Percentiles rank a stretch among this genome's conserved stretches.
Conservation (phyloP, 768 basidiomycete species). For the Dioszegia hungarica region DNA sequence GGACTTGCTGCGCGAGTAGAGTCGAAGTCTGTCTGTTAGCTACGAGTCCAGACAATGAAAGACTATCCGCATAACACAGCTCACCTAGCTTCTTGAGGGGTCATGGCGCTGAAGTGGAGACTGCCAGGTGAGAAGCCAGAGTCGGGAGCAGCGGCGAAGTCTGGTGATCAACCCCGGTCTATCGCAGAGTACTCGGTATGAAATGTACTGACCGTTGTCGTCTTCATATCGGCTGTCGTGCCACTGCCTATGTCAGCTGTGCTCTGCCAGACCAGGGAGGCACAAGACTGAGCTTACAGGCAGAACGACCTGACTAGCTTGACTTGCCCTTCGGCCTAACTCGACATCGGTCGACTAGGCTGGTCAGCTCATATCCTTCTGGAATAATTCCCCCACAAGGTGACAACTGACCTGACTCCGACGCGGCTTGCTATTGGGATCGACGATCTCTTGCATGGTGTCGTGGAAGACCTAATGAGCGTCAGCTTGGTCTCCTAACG, state of each 20-base stretch:
- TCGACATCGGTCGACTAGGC: constrained; percentile 17
- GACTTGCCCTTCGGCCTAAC: constrained; percentile 16
- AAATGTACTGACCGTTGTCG: constrained; percentile 2
- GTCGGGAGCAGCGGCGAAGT: constrained; percentile 9
- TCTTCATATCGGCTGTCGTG: constrained; percentile 13
- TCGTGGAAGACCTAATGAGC: not conserved
- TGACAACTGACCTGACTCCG: constrained; percentile 3
- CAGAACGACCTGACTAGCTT: constrained; percentile 16
- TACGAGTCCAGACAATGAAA: not conserved
- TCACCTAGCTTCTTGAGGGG: constrained; percentile 35
- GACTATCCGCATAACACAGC: not conserved
- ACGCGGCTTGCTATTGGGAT: not conserved
- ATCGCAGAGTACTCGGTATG: not conserved
- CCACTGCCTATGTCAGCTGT: constrained; percentile 16
- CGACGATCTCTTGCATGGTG: not conserved
- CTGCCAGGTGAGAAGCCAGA: constrained; percentile 22
- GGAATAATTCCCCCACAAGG: not conserved
- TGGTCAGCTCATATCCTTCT: not conserved
- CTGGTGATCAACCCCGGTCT: not conserved
- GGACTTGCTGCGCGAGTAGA: constrained; percentile 2
- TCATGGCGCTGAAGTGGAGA: constrained; percentile 36
- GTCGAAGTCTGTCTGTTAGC: constrained; percentile 5
- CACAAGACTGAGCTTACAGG: constrained; percentile 13
- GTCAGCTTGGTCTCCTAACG: constrained; percentile 4
- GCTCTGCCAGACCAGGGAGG: not conserved